Evolutionary conservation across 768 basidiomycete genomes (phyloP), one percentile per base, ranked within the genome.

Genomic region (Coprinopsis strossmayeri): DNA sequence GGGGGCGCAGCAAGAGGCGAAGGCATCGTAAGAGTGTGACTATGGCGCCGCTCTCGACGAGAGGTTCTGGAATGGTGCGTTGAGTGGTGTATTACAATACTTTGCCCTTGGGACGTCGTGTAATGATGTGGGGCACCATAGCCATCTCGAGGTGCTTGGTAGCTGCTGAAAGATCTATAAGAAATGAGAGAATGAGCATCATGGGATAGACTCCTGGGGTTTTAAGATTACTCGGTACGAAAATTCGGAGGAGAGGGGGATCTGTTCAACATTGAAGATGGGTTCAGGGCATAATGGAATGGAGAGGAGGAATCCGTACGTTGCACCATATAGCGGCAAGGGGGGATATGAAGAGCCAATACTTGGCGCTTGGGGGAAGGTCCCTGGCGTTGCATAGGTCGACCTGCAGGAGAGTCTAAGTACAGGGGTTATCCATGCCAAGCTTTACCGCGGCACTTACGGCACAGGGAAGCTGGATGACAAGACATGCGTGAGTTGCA

Each of bases 401-500:
- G 20, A 30, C 26, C 25, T 34, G 3, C 20, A 17, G 12, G 15
- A 15, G 37, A 17, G 34, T 20, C 13, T 21, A 45, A 35, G 25
- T 26, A 17, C 2, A 38, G 3, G 35, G n/a, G n/a, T n/a, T n/a
- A n/a, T n/a, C n/a, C n/a, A n/a, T n/a, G n/a, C n/a, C n/a, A n/a
- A n/a, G n/a, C n/a, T n/a, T n/a, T n/a, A n/a, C n/a, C n/a, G n/a
- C n/a, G n/a, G n/a, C n/a, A 59, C 61, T 60, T 48, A 68, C 67
- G 62, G 53, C 25, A 58, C 50, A 3, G 63, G 61, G 38, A 65
- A 63, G 1, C 68, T 68, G n/a, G n/a, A 48, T 28, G 10, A 34
- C 28, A 4, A 37, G 23, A 24, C n/a, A 45, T 43, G 34, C 27
- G 18, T 32, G 35, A 34, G 30, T 41, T 23, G 34, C 11, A 44